A percentile compares a stretch with the other conserved stretches of the same genome.
These are phyloP conservation scores for Dendrostoma leiphaemia DNA, from an alignment of 2,329 filamentous ascomycete species.

Conservation along the genomic window DNA sequence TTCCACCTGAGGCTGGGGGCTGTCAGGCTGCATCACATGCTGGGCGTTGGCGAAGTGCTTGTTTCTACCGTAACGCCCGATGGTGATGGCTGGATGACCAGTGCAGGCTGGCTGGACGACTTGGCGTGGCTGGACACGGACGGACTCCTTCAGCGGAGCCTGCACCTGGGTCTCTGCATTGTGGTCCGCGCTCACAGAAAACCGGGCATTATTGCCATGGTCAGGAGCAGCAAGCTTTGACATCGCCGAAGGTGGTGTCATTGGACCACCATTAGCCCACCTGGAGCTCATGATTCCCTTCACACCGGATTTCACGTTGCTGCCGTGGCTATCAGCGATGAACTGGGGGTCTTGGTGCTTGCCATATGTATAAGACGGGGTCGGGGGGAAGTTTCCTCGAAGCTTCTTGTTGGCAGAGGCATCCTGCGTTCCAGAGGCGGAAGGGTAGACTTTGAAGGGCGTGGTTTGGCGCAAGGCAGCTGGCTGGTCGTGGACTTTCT, in stretches of 20 bases:
- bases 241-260: not conserved
- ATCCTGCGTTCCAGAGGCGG: not conserved
- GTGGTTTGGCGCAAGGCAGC: not conserved
- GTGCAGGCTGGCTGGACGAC: not conserved
- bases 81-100: not conserved
- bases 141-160: not conserved
- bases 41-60: not conserved
- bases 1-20: not conserved
- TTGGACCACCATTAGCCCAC: not conserved
- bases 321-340: not conserved
- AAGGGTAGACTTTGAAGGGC: not conserved
- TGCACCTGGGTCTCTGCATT: not conserved
- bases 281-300: not conserved
- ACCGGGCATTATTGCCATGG: not conserved
- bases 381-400: not conserved
- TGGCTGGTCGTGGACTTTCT: not conserved
- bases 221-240: not conserved
- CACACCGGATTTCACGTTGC: not conserved
- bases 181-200: not conserved
- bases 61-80: too few species aligned
- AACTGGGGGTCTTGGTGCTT: not conserved
- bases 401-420: not conserved
- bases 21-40: not conserved
- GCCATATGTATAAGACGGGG: not conserved
- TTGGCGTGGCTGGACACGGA: not conserved